phyloP scores from a whole-genome alignment of 495 filamentous ascomycete species.

The Glonium stellatum region DNA sequence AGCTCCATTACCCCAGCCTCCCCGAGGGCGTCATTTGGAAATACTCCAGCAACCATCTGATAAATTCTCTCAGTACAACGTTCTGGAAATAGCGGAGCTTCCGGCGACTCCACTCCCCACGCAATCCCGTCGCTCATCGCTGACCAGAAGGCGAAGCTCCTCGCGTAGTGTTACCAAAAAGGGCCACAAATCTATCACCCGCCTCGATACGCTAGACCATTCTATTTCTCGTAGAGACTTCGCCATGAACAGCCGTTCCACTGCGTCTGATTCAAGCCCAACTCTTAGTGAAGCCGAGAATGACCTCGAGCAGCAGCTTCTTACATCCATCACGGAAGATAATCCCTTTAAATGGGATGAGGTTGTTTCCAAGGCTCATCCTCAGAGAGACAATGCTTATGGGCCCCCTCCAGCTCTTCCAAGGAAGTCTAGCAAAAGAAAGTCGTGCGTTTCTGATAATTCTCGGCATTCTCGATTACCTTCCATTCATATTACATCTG shows the following conservation, averaged over 20 bases:
- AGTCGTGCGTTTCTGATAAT: background rate
- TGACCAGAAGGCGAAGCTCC: background rate
- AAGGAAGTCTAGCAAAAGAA: conserved; percentile 24
- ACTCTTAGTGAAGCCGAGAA: conserved; percentile 37
- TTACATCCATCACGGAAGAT: conserved; percentile 24
- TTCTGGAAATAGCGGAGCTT: background rate
- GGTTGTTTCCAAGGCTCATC: background rate
- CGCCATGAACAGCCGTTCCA: conserved; percentile 1
- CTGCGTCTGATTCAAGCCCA: conserved; percentile 19
- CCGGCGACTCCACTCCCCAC: background rate
- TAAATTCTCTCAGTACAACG: background rate
- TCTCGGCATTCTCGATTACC: conserved; percentile 17
- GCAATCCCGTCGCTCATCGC: background rate
- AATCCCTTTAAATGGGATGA: conserved; percentile 27
- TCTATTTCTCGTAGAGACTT: conserved; percentile 11
- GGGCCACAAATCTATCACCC: background rate
- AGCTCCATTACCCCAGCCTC: background rate
- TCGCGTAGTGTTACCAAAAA: background rate
- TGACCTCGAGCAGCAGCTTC: conserved; percentile 29
- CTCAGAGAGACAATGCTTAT: background rate
- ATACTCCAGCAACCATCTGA: background rate
- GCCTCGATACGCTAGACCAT: conserved; percentile 18
- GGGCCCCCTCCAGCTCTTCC: conserved; percentile 18
- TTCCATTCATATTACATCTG: conserved; percentile 17
- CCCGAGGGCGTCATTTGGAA: background rate